These are phyloP conservation scores for Aspergillus taichungensis DNA, from an alignment of 495 filamentous ascomycete genomes.

Conservation along the genomic window DNA sequence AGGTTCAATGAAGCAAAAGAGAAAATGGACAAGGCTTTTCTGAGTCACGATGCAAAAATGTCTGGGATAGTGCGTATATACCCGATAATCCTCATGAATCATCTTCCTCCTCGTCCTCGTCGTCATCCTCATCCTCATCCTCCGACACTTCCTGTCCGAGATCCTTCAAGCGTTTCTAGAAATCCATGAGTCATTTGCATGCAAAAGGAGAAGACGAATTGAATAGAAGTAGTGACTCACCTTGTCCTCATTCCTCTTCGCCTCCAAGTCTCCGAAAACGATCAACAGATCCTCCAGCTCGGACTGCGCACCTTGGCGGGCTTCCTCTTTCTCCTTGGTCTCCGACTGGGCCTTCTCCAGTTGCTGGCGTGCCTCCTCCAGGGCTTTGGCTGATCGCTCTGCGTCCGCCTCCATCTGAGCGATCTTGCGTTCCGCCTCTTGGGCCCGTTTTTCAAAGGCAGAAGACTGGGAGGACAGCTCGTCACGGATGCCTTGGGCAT, in stretches of 20 bases:
- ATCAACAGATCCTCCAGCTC: constrained; percentile 81
- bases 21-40: too few species aligned
- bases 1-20: too few species aligned
- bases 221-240: constrained; percentile 34
- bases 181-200: constrained; percentile 12
- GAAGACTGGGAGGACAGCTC: constrained; percentile 42
- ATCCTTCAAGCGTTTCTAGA: constrained; percentile 60
- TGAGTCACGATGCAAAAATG: not conserved
- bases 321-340: constrained; percentile 50
- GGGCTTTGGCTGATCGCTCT: constrained; percentile 11
- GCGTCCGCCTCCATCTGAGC: constrained; percentile 32
- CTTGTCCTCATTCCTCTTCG: constrained; percentile 74
- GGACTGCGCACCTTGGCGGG: constrained; percentile 52
- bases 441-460: constrained; percentile 36
- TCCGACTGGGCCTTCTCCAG: constrained; percentile 21
- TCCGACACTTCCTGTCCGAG: constrained; percentile 70
- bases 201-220: not conserved
- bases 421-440: constrained; percentile 35
- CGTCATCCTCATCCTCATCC: constrained; percentile 63
- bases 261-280: constrained; percentile 83
- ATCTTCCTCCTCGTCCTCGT: constrained; percentile 53
- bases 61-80: too few species aligned
- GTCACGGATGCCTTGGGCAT: constrained; percentile 49
- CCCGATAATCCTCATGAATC: constrained; percentile 11
- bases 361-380: constrained; percentile 15